These are phyloP conservation scores for Saturnispora silvae DNA, from an alignment of 805 yeast species.

Conservation along the genomic window DNA sequence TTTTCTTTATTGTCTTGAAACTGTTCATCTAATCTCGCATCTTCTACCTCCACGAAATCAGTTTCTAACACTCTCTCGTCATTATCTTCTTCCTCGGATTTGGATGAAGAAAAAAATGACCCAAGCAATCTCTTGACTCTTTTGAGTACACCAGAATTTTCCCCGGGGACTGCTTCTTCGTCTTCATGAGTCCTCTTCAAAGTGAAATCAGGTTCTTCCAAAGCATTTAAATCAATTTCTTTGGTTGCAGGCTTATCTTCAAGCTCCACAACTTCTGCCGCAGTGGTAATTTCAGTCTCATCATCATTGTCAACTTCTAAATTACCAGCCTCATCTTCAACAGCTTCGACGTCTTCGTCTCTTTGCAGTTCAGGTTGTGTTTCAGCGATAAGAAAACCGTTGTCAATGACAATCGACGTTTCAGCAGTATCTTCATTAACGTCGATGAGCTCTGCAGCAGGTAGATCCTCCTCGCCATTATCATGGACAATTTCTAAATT, in stretches of 20 bases:
- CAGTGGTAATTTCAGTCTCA: slow-evolving; percentile 2
- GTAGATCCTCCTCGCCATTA: neutral
- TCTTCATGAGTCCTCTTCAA: slow-evolving; percentile 3
- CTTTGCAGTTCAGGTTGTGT: no score
- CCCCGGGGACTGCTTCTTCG: slow-evolving; percentile 9
- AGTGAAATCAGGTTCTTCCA: neutral
- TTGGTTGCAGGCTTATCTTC: neutral
- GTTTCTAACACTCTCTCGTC: no score
- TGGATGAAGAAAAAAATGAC: no score
- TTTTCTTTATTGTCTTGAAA: slow-evolving; percentile 1
- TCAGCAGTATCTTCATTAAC: neutral
- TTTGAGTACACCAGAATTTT: neutral
- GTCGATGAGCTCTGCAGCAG: neutral
- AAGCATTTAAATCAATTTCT: neutral
- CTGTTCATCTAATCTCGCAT: neutral
- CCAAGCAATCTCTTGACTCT: slow-evolving; percentile 7
- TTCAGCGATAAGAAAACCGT: no score
- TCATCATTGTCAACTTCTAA: neutral
- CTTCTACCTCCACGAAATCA: no score
- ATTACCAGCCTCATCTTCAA: neutral
- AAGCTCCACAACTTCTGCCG: slow-evolving; percentile 1
- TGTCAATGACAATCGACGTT: no score
- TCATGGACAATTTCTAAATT: neutral
- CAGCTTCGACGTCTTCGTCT: neutral
- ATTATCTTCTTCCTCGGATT: no score